Evolutionary conservation across 2,329 filamentous ascomycete species (phyloP), one percentile per base, ranked within the genome.

Genomic region (Byssochlamys sp.): DNA sequence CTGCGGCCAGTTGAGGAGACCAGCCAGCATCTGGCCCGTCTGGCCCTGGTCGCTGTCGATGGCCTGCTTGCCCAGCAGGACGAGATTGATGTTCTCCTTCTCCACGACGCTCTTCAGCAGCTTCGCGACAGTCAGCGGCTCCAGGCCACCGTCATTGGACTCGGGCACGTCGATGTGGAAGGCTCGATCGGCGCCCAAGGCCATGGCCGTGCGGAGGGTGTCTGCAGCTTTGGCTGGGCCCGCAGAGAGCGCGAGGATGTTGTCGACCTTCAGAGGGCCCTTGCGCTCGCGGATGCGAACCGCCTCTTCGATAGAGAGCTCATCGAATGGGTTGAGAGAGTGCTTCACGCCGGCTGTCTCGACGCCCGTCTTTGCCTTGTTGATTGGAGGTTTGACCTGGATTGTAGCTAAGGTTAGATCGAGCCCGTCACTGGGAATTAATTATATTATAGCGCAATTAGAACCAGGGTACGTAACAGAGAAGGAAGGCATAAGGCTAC

Each of bases 241-340:
- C 54, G 90, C 91, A 56, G 86, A 89, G 74, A 97, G 85, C 66
- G 90, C 88, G 72, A 94, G 86, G 70, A 99, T 97, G 73, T 96
- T 91, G 65, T 91, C 87, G 61, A 99, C 91, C 67, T 87, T 86
- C 62, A 83, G 80, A 19, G 85, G 82, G 19, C 84, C 84, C 75
- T 89, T 88, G 80, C 89, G 88, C 75, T 97, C 92, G 74, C 94
- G 91, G 71, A 99, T 88, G 48, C 90, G 90, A 55, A 96, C 89
- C 55, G 91, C 90, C 79, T 97, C 94, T 78, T 99, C 94, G 74
- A 99, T 86, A 50, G 91, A 95, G 69, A 99, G 89, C 76, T 99
- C 94, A 80, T 99, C 94, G 78, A 99, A 99, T 24, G 94, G 94
- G 81, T 97, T 99, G 84, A 99, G 92, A 73, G 87, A 91, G 82